Percentiles rank a stretch among this genome's conserved stretches.
Evolutionary conservation across 2,329 filamentous ascomycete genomes (phyloP).

Genomic region (Cladosporium sp.): DNA sequence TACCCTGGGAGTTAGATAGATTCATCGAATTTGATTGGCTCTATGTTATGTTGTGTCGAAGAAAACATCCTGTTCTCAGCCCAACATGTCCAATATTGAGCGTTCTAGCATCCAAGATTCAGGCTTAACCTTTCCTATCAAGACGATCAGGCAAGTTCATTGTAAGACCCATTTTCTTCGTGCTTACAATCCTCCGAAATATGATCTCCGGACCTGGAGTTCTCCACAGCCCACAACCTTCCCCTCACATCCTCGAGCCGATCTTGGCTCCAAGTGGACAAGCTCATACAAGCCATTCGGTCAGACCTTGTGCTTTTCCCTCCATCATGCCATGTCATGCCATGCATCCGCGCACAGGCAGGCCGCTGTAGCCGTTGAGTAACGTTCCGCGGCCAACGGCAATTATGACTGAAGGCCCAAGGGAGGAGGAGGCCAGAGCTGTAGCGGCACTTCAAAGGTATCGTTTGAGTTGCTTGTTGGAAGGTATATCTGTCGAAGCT

Average conservation of each 20-base stretch:
- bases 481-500: not conserved
- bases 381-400: not conserved
- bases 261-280: slow-evolving; percentile 11
- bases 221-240: slow-evolving; percentile 3
- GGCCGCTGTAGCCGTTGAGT: slow-evolving; percentile 6
- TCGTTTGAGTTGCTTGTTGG: not conserved
- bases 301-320: not conserved
- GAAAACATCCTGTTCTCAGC: not conserved
- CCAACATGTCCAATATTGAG: not conserved
- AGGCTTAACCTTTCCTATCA: not conserved
- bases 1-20: not conserved
- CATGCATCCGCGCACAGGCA: not conserved
- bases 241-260: slow-evolving; percentile 5
- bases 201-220: not conserved
- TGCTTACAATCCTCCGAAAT: slow-evolving; percentile 3
- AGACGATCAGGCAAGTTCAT: not conserved
- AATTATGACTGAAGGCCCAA: not conserved
- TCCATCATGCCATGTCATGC: not conserved
- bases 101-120: not conserved
- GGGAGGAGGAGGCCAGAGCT: not conserved
- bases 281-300: slow-evolving; percentile 5
- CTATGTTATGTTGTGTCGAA: not conserved
- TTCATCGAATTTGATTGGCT: not conserved
- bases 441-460: not conserved
- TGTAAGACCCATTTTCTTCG: not conserved